These are phyloP conservation scores for Trichosporon coremiiforme DNA, from an alignment of 1,284 basidiomycete species.

Conservation along the genomic window DNA sequence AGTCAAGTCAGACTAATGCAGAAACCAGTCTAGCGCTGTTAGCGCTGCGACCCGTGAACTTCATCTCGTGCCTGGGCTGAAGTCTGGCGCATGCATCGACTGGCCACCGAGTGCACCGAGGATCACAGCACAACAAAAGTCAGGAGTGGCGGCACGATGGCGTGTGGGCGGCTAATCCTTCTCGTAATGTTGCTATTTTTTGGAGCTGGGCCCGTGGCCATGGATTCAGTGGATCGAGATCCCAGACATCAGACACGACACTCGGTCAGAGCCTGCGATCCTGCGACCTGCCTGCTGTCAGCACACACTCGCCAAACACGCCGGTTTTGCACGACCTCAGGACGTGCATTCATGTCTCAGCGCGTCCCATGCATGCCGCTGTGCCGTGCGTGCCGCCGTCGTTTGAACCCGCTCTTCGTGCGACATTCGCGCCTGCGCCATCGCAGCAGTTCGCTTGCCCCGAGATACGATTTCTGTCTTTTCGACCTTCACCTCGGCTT, in stretches of 20 bases:
- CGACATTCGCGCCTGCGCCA: not conserved
- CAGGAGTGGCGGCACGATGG: not conserved
- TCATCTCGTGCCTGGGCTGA: conserved; percentile 1
- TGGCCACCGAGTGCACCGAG: not conserved
- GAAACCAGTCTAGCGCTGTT: not conserved
- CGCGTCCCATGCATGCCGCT: not conserved
- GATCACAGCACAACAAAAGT: not conserved
- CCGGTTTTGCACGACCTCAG: not conserved
- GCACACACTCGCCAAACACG: not conserved
- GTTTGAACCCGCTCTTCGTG: not conserved
- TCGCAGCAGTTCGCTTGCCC: not conserved
- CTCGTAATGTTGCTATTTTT: conserved; percentile 13
- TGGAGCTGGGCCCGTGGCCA: not conserved
- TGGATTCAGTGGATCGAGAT: not conserved
- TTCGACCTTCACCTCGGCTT: not conserved
- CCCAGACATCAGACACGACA: not conserved
- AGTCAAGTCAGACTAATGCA: not conserved
- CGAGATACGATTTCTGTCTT: not conserved
- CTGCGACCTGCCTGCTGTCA: not conserved
- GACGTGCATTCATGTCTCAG: not conserved
- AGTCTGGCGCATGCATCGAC: not conserved
- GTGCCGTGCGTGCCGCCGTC: not conserved
- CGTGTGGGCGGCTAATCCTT: not conserved
- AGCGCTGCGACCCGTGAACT: not conserved
- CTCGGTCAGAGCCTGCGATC: not conserved